Evolutionary conservation across 2,329 filamentous ascomycete genomes (phyloP), one percentile per base, ranked within the genome.

Genomic region (Penicillium sp.): DNA sequence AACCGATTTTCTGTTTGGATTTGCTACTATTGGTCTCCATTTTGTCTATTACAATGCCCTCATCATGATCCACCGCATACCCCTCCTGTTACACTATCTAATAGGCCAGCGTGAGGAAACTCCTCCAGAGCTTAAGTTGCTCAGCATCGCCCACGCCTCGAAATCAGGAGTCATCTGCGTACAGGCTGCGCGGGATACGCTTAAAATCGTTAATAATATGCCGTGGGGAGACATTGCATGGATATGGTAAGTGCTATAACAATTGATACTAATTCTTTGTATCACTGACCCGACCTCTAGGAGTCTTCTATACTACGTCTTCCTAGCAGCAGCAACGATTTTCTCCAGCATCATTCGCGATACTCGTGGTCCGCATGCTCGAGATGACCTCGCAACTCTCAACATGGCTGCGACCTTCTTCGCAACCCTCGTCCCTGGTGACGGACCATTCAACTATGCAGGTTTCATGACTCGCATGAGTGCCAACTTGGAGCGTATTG

Each of bases 41-140:
- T 91, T 97, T 64, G 86, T 90, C 3, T 97, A 97, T 72, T 96
- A 96, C 77, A 96, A 97, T 72, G 95, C 91, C 61, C 74, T 96
- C 47, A 96, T 92, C 1, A 96, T 94, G 1, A 95, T 96, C 58
- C 93, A 97, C 71, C 89, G 93, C 44, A 95, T 97, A 89, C 94
- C 90, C 41, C 85, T 96, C 33, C 89, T 96, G 63, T 89, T 95
- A 67, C 91, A 92, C 24, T 48, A 90, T 94, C 65, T 96, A 88
- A 38, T 91, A 94, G 52, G 87, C 90, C 69, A 90, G 89, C 4
- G 79, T 91, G 44, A 56, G 16, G 53, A 54, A 18, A 44, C 59
- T 18, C 59, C 59, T 21, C 59, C 55, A 23, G 62, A 61, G 36
- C 42, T 57, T 0, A 82, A 85, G 58, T 88, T 90, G 0, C 76